Percentiles rank a stretch among this genome's conserved stretches.
Conservation (phyloP, 768 basidiomycete species). For the Dentipellis sp. region DNA sequence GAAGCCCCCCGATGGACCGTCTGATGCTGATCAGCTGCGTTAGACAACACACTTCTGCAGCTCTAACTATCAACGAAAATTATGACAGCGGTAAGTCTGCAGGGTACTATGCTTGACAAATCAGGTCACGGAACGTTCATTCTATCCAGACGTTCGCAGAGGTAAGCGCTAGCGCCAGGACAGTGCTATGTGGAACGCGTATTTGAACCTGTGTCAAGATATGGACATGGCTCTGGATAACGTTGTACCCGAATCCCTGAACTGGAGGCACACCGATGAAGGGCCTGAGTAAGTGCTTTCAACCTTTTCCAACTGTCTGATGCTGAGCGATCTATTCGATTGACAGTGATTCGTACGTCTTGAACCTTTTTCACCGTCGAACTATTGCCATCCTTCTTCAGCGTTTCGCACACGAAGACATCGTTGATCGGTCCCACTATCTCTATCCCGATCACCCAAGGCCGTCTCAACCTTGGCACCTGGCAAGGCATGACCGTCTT, state of each 20-base stretch:
- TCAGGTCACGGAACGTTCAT: background rate
- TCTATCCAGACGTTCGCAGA: constrained; percentile 31
- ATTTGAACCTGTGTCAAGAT: constrained; percentile 35
- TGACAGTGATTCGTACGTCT: constrained; percentile 9
- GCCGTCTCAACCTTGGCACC: constrained; percentile 71
- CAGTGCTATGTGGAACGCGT: background rate
- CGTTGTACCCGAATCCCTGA: constrained; percentile 75
- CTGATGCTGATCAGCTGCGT: background rate
- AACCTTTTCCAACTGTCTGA: background rate
- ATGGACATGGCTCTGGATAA: constrained; percentile 93
- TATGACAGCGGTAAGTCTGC: constrained; percentile 56
- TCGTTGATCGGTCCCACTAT: constrained; percentile 78
- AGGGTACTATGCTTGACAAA: background rate
- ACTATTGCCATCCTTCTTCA: constrained; percentile 19
- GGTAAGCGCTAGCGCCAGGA: constrained; percentile 18
- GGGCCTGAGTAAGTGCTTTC: constrained; percentile 71
- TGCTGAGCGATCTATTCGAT: constrained; percentile 17
- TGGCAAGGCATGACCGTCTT: constrained; percentile 68
- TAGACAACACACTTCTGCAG: constrained; percentile 72
- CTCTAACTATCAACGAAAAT: constrained; percentile 84
- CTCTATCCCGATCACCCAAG: constrained; percentile 77
- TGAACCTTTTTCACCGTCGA: background rate
- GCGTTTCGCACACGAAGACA: constrained; percentile 87
- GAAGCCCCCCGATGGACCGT: constrained; percentile 16
- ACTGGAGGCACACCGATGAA: constrained; percentile 86